A percentile compares a stretch with the other conserved stretches of the same genome.
These are phyloP conservation scores for Blastocystis sp. DNA, from an alignment of 352 stramenopile species.

Conservation along the genomic window DNA sequence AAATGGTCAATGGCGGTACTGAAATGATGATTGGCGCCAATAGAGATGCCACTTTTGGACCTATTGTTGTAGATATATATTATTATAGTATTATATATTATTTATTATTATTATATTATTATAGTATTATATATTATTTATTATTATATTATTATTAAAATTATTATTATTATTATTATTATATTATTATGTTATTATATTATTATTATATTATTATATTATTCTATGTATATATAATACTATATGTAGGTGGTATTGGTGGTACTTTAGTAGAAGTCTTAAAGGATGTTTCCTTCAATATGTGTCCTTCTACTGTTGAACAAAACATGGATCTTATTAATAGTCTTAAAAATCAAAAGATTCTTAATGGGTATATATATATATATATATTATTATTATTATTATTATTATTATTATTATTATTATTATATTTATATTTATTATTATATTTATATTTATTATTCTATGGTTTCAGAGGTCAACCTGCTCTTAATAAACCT, in stretches of 20 bases:
- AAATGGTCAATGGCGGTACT: constrained; percentile 17
- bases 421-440: no score
- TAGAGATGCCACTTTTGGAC: constrained; percentile 14
- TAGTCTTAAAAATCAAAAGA: neutral
- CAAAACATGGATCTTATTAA: constrained; percentile 2
- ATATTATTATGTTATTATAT: no score
- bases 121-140: no score
- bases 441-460: neutral
- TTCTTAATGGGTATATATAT: constrained; percentile 1
- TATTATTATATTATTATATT: no score
- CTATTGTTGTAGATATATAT: constrained; percentile 5
- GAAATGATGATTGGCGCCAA: constrained; percentile 34
- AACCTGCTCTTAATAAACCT: constrained; percentile 6
- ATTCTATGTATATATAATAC: no score
- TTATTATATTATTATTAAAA: no score
- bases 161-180: no score
- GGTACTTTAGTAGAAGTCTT: constrained; percentile 13
- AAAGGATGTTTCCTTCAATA: constrained; percentile 31
- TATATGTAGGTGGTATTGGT: neutral
- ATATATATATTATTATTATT: neutral
- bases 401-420: no score
- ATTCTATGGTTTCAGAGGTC: neutral
- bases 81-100: no score
- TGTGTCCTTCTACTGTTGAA: constrained; percentile 15
- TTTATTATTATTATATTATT: no score